Conservation (phyloP, 2,329 filamentous ascomycete species). For the Diplodia mutila region DNA sequence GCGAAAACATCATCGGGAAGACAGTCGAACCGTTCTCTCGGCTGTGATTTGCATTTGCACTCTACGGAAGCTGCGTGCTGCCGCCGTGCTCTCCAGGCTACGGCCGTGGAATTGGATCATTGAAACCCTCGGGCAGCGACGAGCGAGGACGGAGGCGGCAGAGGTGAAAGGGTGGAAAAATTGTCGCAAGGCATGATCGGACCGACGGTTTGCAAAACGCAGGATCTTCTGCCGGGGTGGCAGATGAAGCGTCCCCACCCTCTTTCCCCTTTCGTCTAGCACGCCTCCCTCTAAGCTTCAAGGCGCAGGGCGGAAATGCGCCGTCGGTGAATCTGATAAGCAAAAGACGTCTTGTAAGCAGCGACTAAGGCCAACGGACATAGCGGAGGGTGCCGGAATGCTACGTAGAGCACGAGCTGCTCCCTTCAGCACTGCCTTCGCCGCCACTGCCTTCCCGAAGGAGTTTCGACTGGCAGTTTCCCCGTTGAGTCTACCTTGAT, state of each 20-base stretch:
- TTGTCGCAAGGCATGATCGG: conserved; percentile 17
- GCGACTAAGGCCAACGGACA: background rate
- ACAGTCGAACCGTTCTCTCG: too few species aligned
- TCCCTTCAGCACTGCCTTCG: background rate
- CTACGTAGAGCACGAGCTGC: too few species aligned
- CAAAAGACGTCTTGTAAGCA: background rate
- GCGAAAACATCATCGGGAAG: background rate
- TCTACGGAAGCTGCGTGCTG: too few species aligned
- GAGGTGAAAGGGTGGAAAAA: conserved; percentile 3
- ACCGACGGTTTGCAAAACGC: background rate
- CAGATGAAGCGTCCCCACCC: conserved; percentile 2
- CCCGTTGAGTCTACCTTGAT: background rate
- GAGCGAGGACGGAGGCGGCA: background rate
- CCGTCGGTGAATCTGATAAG: conserved; percentile 11
- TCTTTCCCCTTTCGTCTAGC: conserved; percentile 7
- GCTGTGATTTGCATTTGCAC: too few species aligned
- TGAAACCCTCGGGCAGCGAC: background rate
- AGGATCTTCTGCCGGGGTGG: conserved; percentile 7
- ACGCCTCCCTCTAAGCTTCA: conserved; percentile 1
- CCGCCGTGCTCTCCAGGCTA: background rate
- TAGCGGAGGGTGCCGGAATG: background rate
- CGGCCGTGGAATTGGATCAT: background rate
- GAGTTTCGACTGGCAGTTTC: background rate
- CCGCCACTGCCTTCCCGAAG: background rate
- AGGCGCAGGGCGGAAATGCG: conserved; percentile 3